Conservation (phyloP, 768 basidiomycete species). For the Rhodocollybia butyracea region DNA sequence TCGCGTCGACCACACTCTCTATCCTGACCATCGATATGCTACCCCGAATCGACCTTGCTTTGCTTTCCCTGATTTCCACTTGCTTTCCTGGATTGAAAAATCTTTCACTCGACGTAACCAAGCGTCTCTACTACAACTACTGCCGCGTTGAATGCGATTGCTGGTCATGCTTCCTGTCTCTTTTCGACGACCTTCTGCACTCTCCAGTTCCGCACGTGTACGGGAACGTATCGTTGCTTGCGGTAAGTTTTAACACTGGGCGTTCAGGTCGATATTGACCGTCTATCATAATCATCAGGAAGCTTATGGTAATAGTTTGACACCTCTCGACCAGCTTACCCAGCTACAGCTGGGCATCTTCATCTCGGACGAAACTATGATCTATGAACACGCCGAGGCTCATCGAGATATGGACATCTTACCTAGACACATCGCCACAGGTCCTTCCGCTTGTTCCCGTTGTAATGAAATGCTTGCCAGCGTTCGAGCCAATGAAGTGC, state of each 20-base stretch:
- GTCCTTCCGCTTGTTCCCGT: slow-evolving; percentile 31
- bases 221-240: slow-evolving; percentile 37
- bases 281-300: slow-evolving; percentile 24
- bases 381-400: slow-evolving; percentile 35
- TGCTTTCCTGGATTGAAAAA: slow-evolving; percentile 42
- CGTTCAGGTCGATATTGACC: neutral
- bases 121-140: slow-evolving; percentile 60
- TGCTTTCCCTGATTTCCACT: slow-evolving; percentile 45
- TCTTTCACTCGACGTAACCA: slow-evolving; percentile 57
- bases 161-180: slow-evolving; percentile 64
- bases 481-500: neutral
- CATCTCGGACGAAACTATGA: slow-evolving; percentile 51
- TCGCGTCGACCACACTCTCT: slow-evolving; percentile 34
- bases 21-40: slow-evolving; percentile 49
- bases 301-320: slow-evolving; percentile 40
- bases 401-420: slow-evolving; percentile 28
- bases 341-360: slow-evolving; percentile 60
- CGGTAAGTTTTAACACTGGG: slow-evolving; percentile 34
- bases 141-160: slow-evolving; percentile 43
- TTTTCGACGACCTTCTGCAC: slow-evolving; percentile 47
- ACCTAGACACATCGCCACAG: slow-evolving; percentile 17
- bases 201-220: slow-evolving; percentile 61
- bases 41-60: slow-evolving; percentile 50
- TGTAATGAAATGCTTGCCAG: slow-evolving; percentile 23
- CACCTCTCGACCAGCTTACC: slow-evolving; percentile 42